A percentile compares a stretch with the other conserved stretches of the same genome.
These are phyloP conservation scores for Fusarium torreyae DNA, from an alignment of 2,329 filamentous ascomycete species.

Conservation along the genomic window DNA sequence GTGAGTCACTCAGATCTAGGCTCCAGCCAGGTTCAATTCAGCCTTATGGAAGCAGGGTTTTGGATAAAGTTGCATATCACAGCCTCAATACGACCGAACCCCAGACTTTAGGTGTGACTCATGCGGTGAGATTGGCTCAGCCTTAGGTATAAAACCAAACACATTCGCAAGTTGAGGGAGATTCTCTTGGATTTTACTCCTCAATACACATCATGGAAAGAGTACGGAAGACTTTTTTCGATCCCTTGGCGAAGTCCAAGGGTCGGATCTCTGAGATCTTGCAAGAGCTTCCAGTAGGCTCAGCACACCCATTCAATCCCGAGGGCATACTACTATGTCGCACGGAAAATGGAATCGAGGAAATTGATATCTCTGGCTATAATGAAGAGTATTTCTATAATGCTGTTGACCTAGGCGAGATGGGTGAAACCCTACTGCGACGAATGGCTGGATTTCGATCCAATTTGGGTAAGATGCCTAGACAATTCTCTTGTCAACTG, in stretches of 20 bases:
- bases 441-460: conserved; percentile 13
- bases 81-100: not conserved
- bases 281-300: conserved; percentile 1
- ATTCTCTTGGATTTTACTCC: not conserved
- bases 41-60: not conserved
- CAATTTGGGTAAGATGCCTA: not conserved
- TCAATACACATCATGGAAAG: conserved; percentile 18
- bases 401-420: conserved; percentile 11
- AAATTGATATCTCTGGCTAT: conserved; percentile 19
- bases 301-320: conserved; percentile 27
- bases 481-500: rapidly evolving
- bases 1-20: too few relatives aligned
- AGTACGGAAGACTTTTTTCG: conserved; percentile 31
- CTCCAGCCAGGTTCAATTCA: too few relatives aligned
- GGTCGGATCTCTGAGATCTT: conserved; percentile 15
- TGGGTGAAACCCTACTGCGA: not conserved
- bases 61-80: not conserved
- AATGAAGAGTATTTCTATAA: conserved; percentile 21
- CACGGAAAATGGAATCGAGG: conserved; percentile 9
- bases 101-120: not conserved
- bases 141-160: not conserved
- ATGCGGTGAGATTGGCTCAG: not conserved
- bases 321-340: conserved; percentile 24
- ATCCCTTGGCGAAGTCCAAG: conserved; percentile 30
- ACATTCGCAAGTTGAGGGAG: too few relatives aligned